Base-by-base conservation (phyloP, 306 rosid species). In the Cucurbita moschata region DNA sequence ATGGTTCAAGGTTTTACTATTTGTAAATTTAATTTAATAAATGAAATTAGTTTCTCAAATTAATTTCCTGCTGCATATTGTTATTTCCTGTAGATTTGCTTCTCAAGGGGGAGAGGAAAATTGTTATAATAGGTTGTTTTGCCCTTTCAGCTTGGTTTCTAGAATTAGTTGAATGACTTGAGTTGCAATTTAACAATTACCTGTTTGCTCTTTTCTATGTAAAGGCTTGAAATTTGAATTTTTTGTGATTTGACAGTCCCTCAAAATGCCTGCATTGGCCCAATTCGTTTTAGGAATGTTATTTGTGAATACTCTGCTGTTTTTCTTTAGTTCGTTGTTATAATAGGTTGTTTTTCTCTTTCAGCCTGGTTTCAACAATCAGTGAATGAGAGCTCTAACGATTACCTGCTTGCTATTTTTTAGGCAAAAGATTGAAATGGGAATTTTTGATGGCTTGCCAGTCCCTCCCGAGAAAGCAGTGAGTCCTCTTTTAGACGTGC, bases 371-470 rank as follows among this genome's bases (percentile, higher is more conserved):
- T 68, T 68, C 40, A 21, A 13, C 43, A 47, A 68, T 70, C 73
- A 70, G 66, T n/a, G 86, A 62, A 77, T 65, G 82, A 83, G 80
- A 83, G 80, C 77, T 74, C 72, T 71, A n/a, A 67, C 57, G 54
- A 61, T 86, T 78, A 66, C 58, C 59, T 73, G 74, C 85, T 78
- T 44, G 53, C 72, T 79, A 80, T 8, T 57, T 79, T 70, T 62
- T 77, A 82, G 81, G 73, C 40, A 79, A 83, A 79, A 75, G 73
- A 79, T 77, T 77, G 75, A 68, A 71, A 95, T 95, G 99, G 99
- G 97, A 77, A 66, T 88, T 80, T 95, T 95, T 73, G 99, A 95
- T 68, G 97, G 87, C 53, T 83, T 95, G 79, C 97, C 99, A 3
- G 79, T 95, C 76, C 87, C 97, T 82, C 72, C 91, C 0, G 95